A percentile compares a stretch with the other conserved stretches of the same genome.
phyloP scores from a whole-genome alignment of 2,329 filamentous ascomycete species.

The Pyricularia grisea region DNA sequence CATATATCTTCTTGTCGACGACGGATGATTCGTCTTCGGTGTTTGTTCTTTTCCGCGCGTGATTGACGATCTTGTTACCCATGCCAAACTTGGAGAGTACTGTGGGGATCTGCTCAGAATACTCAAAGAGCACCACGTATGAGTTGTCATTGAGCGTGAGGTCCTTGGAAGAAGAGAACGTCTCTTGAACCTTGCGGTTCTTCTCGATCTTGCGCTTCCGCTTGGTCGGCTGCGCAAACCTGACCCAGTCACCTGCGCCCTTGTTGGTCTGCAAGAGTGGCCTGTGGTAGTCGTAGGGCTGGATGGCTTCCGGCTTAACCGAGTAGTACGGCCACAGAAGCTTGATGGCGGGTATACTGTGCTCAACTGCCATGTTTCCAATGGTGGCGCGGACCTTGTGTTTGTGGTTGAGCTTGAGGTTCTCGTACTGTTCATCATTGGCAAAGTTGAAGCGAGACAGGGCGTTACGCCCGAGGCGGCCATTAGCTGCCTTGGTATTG shows the following conservation, averaged over 20 bases:
- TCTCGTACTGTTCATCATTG: conserved; percentile 92
- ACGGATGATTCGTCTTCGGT: conserved; percentile 61
- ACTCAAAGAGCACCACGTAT: conserved; percentile 80
- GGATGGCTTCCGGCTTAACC: conserved; percentile 63
- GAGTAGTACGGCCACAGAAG: conserved; percentile 95
- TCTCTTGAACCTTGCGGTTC: conserved; percentile 65
- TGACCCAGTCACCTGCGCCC: conserved; percentile 56
- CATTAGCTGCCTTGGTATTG: conserved; percentile 57
- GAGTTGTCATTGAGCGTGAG: conserved; percentile 85
- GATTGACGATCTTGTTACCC: conserved; percentile 93
- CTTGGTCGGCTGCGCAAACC: conserved; percentile 57
- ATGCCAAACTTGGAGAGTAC: conserved; percentile 96
- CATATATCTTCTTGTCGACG: conserved; percentile 42
- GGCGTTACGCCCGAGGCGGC: conserved; percentile 63
- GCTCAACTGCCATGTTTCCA: conserved; percentile 85
- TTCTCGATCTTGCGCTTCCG: conserved; percentile 77
- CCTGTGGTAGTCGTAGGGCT: conserved; percentile 72
- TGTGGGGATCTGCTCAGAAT: conserved; percentile 86
- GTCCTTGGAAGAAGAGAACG: conserved; percentile 74
- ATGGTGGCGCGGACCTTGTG: conserved; percentile 91
- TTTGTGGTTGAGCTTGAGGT: conserved; percentile 92
- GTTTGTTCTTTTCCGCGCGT: conserved; percentile 78
- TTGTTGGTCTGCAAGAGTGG: conserved; percentile 66
- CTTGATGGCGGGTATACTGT: conserved; percentile 84
- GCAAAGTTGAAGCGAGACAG: conserved; percentile 86